Conservation (phyloP, 2,329 filamentous ascomycete genomes). For the Diaporthe velutina region DNA sequence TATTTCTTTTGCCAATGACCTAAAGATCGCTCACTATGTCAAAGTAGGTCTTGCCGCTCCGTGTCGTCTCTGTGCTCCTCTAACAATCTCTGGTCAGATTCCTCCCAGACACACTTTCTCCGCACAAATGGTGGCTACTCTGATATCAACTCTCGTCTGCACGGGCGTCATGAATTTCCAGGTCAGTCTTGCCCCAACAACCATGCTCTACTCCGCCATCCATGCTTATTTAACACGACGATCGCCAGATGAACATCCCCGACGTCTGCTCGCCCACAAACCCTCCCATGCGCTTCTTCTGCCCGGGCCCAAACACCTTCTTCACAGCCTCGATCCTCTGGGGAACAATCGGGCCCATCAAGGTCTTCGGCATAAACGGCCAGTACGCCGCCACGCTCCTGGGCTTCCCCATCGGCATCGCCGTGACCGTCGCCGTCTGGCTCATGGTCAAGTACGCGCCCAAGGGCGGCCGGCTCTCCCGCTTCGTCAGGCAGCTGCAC, state of each 20-base stretch:
- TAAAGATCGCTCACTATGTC: slow-evolving; percentile 59
- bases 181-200: slow-evolving; percentile 47
- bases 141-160: slow-evolving; percentile 65
- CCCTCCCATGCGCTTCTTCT: background rate
- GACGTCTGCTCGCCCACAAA: slow-evolving; percentile 54
- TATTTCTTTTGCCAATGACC: slow-evolving; percentile 59
- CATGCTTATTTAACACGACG: background rate
- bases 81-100: slow-evolving; percentile 49
- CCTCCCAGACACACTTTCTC: slow-evolving; percentile 71
- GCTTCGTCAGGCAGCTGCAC: slow-evolving; percentile 59
- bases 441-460: slow-evolving; percentile 36
- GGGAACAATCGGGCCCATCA: slow-evolving; percentile 65
- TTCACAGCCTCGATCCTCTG: slow-evolving; percentile 69
- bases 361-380: slow-evolving; percentile 61
- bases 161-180: slow-evolving; percentile 62
- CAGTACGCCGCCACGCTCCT: slow-evolving; percentile 60
- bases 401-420: slow-evolving; percentile 64
- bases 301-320: slow-evolving; percentile 62
- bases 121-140: slow-evolving; percentile 70
- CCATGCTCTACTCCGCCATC: background rate
- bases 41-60: too few relatives aligned
- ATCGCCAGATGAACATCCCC: slow-evolving; percentile 52
- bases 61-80: too few relatives aligned
- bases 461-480: slow-evolving; percentile 18
- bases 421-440: slow-evolving; percentile 48